Base-by-base conservation (phyloP, 768 basidiomycete species). In the Antrodiella citrinella region DNA sequence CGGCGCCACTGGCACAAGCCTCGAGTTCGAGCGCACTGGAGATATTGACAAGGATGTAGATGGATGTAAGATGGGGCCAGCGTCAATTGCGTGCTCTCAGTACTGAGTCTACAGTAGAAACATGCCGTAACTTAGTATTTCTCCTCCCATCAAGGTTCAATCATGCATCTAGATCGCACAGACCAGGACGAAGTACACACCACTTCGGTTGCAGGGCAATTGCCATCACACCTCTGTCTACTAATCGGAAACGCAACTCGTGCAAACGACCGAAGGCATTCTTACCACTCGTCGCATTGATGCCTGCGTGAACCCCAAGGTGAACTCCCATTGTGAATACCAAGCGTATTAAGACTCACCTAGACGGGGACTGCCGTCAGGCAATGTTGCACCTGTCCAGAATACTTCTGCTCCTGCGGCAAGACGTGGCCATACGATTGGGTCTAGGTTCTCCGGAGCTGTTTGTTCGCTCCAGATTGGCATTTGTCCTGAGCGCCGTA, bases 381-480 rank as follows among this genome's bases (percentile, higher is more conserved):
- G 70, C 22, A 56, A 41, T 11, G 61, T 62, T 3, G 62, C 49
- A 2, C 86, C 85, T 0, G 77, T 80, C 86, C 87, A 90, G 63
- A 86, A 89, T 9, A 89, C 62, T 68, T 90, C 88, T 0, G 86
- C 86, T 4, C 78, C 75, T 3, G 76, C 75, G 0, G 82, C 82
- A 12, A 81, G 80, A 43, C 84, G 73, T 5, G 85, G 87, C 87
- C 87, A 90, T 1, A 76, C 69, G 47, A 80, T 81, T 1, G 76
- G 59, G 55, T 90, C 86, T 21, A 89, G 61, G 57, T 83, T 89
- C 50, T 73, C 69, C 18, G 83, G 72, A 7, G 75, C 74, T 0
- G 82, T 75, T 62, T 88, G 86, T 60, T 89, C 86, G 2, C 80
- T 75, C 86, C 84, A 90, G 1, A 90, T 67, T 1, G 80, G 74